Base-by-base conservation (phyloP, 768 basidiomycete species). In the Russula sp. region DNA sequence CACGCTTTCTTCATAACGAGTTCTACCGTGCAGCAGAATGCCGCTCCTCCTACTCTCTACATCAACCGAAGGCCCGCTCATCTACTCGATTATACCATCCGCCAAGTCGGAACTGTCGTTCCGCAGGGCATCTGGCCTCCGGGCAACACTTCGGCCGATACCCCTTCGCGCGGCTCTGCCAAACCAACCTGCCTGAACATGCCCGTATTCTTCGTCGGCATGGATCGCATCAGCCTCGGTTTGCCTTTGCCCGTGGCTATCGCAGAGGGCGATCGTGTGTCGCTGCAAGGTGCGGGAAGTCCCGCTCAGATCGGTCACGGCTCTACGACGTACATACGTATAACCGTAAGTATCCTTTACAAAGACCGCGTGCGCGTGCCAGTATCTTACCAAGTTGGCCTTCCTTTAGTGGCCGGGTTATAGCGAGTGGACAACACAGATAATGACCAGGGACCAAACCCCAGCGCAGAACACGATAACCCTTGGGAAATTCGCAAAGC, bases 331-430 rank as follows among this genome's bases (percentile, higher is more conserved):
- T 49, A 49, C 26, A 42, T 65, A 13, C 64, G 59, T 14, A 65
- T 65, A 9, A 65, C 60, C 9, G 64, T 61, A 24, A 40, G 63
- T 10, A 3, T 7, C 16, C 5, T 36, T 13, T 13, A n/a, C 36
- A 36, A 36, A 36, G 9, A 32, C 32, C 32, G 30, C 4, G n/a
- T n/a, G 5, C 6, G 30, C 30, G 30, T 30, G 30, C 32, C 6
- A 34, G 32, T 38, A 44, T 46, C 46, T 26, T 5, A 46, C 18
- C 54, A 30, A n/a, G 11, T 8, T 16, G 38, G 10, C 11, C 7
- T 22, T 5, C 36, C 0, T 44, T 11, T n/a, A 66, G 65, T 66
- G 65, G 65, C 65, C 62, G 3, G 65, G 65, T 2, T 66, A 66
- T 20, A 16, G 5, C 10, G 42, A 53, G 8, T 64, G 57, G 62